Percentiles rank a stretch among this genome's conserved stretches.
These are phyloP conservation scores for Torrubiellomyces zombiae DNA, from an alignment of 2,329 filamentous ascomycete species.

Conservation along the genomic window DNA sequence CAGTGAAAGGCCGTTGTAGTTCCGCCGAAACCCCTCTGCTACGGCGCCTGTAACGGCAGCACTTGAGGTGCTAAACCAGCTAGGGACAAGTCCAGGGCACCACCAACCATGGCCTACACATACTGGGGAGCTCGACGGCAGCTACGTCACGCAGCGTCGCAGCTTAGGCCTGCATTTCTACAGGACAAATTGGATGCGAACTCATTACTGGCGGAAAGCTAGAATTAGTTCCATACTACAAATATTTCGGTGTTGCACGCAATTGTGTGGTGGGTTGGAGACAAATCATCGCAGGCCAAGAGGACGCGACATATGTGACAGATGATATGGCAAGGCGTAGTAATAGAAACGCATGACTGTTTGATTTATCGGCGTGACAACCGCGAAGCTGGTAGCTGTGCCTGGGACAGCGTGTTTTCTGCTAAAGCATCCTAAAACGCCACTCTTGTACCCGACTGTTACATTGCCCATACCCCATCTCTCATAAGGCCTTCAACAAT, in stretches of 20 bases:
- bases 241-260: no score
- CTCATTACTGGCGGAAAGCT: no score
- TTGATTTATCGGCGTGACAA: conserved; percentile 12
- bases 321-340: conserved; percentile 9
- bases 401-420: conserved; percentile 11
- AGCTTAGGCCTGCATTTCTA: no score
- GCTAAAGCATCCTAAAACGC: conserved; percentile 12
- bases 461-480: conserved; percentile 16
- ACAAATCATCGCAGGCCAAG: no score
- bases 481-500: conserved; percentile 13
- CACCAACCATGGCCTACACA: background rate
- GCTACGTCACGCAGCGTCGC: background rate
- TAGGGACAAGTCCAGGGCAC: conserved; percentile 1
- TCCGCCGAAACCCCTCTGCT: conserved; percentile 5
- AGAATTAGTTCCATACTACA: conserved; percentile 1
- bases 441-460: conserved; percentile 14
- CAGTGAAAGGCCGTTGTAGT: conserved; percentile 7
- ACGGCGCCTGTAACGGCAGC: background rate
- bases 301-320: conserved; percentile 1
- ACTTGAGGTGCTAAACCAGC: conserved; percentile 3
- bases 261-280: no score
- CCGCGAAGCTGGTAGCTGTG: conserved; percentile 9
- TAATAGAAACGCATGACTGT: no score
- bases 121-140: background rate
- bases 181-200: no score